Percentiles rank a stretch among this genome's conserved stretches.
phyloP scores from a whole-genome alignment of 148 eudicot genomes.

The Vaccinium vitisidaea region DNA sequence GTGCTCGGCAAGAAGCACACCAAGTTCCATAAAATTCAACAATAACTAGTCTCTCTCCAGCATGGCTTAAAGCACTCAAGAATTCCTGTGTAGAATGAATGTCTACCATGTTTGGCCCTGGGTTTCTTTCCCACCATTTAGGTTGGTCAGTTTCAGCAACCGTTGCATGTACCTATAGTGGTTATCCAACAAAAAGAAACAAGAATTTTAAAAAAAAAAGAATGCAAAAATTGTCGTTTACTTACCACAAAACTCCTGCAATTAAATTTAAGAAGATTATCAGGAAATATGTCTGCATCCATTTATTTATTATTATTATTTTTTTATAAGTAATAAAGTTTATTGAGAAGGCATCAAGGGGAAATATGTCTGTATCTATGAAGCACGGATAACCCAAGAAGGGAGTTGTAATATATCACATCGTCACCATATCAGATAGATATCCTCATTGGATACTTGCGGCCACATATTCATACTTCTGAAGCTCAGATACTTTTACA shows the following conservation, averaged over 20 bases:
- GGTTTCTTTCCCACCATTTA: slow-evolving; percentile 97
- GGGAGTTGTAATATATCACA: too few relatives aligned
- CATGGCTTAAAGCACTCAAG: slow-evolving; percentile 73
- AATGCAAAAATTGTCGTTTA: too few relatives aligned
- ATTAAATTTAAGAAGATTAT: too few relatives aligned
- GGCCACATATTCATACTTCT: neutral
- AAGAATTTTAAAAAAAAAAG: neutral
- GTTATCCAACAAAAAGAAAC: slow-evolving; percentile 5
- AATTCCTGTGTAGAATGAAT: slow-evolving; percentile 92
- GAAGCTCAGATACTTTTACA: neutral
- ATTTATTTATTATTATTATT: too few relatives aligned
- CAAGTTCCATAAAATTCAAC: slow-evolving; percentile 98
- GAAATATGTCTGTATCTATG: too few relatives aligned
- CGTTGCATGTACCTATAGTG: slow-evolving; percentile 63
- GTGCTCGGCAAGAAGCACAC: slow-evolving; percentile 99
- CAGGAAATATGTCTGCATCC: too few relatives aligned
- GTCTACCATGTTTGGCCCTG: slow-evolving; percentile 96
- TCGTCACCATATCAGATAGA: too few relatives aligned
- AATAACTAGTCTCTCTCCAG: slow-evolving; percentile 84
- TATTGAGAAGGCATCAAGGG: too few relatives aligned
- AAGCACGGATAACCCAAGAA: too few relatives aligned
- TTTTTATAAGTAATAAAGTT: too few relatives aligned
- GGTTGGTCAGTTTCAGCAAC: slow-evolving; percentile 90
- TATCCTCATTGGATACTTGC: too few relatives aligned
- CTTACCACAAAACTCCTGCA: too few relatives aligned